These are phyloP conservation scores for Oenanthe sinensis DNA, from an alignment of 129 eudicot genomes.

Conservation along the genomic window DNA sequence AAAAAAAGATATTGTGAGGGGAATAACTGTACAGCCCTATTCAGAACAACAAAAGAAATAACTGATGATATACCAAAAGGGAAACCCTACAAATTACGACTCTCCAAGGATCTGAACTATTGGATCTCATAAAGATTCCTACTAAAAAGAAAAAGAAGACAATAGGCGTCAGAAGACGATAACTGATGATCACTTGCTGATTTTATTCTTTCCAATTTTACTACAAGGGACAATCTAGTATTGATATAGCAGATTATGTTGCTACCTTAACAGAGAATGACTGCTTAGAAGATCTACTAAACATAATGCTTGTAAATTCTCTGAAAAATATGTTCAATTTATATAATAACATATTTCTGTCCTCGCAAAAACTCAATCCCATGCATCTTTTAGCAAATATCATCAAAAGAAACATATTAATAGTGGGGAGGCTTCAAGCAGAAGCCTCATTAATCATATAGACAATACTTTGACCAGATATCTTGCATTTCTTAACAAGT, in stretches of 20 bases:
- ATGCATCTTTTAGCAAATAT: not conserved
- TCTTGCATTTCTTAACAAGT: not conserved
- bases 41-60: not conserved
- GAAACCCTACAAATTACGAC: not conserved
- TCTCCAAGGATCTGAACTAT: not conserved
- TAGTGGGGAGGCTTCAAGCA: slow-evolving; percentile 2
- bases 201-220: not conserved
- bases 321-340: no score
- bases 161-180: not conserved
- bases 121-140: no score
- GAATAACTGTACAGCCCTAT: not conserved
- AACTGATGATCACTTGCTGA: not conserved
- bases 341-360: not conserved
- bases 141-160: not conserved
- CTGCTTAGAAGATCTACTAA: not conserved
- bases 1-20: not conserved
- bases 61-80: not conserved
- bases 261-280: not conserved
- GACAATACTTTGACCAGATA: not conserved
- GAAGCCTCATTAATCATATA: not conserved
- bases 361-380: not conserved
- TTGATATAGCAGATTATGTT: not conserved
- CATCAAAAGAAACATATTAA: not conserved
- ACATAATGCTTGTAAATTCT: not conserved
- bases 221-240: not conserved